Percentiles rank a stretch among this genome's conserved stretches.
Conservation (phyloP, 306 rosid species). For the Casuarina glauca region DNA sequence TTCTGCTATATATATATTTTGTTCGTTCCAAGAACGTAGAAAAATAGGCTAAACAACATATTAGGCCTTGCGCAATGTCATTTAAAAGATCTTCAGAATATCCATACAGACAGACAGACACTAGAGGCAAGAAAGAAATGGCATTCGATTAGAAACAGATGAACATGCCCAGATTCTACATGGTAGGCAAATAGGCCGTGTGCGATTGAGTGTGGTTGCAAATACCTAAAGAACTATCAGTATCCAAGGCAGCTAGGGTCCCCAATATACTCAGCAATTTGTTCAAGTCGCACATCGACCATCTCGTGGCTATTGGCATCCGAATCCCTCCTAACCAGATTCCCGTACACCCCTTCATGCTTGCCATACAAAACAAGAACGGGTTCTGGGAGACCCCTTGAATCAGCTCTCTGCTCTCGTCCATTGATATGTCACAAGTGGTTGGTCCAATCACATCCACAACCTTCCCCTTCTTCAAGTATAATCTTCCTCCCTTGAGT, state of each 20-base stretch:
- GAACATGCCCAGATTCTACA: too few relatives aligned
- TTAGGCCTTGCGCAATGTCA: too few relatives aligned
- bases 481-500: conserved; percentile 66
- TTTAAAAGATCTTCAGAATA: too few relatives aligned
- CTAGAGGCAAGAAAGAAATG: too few relatives aligned
- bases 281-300: conserved; percentile 62
- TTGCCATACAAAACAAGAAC: conserved; percentile 82
- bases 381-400: conserved; percentile 74
- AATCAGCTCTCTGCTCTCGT: conserved; percentile 69
- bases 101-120: too few relatives aligned
- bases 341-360: conserved; percentile 77
- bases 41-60: too few relatives aligned
- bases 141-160: too few relatives aligned
- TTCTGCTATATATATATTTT: too few relatives aligned
- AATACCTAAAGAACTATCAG: conserved; percentile 30
- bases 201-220: too few relatives aligned
- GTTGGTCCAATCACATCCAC: conserved; percentile 77
- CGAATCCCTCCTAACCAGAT: conserved; percentile 72
- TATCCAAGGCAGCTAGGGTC: conserved; percentile 78
- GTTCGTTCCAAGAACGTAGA: too few relatives aligned
- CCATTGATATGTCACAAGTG: conserved; percentile 79
- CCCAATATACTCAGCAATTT: conserved; percentile 83
- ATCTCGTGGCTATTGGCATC: conserved; percentile 76
- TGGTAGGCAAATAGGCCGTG: too few relatives aligned
- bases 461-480: conserved; percentile 75